Base-by-base conservation (phyloP, 495 filamentous ascomycete species). In the Neurospora africana region DNA sequence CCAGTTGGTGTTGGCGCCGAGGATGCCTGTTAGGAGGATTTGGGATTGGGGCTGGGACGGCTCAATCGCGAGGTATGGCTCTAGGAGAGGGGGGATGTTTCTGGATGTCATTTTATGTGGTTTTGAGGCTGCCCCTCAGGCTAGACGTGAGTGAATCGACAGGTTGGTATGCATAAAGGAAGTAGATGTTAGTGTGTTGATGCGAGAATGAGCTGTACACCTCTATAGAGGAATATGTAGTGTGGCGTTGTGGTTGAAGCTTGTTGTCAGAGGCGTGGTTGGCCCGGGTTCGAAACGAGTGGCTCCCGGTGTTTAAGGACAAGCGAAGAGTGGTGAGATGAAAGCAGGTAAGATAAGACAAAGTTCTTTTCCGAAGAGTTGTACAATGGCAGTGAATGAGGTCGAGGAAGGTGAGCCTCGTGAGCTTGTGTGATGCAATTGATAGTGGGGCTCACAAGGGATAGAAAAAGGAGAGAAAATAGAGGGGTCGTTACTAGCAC, bases 1-100 rank as follows among this genome's bases (percentile, higher is more conserved):
- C 92, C 92, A 95, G 79, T 92, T 93, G 7, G 90, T 86, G 41
- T 86, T 88, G 19, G 91, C 89, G 43, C 89, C 90, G 11, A 93
- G 84, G 13, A 92, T 87, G 30, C 89, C 89, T 3, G 92, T 94
- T 9, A 97, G 78, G 8, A 97, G 83, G 35, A 89, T 86, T 33
- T 96, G 86, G 11, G 72, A 23, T 17, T 61, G 47, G 30, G 74
- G 33, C 9, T 76, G 74, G 19, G 68, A 39, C 17, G 71, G 70
- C 41, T 91, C 90, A 4, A 76, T 78, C 75, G 81, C 79, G 44
- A 75, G 84, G 82, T 92, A 91, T 10, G 89, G 84, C 68, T 90
- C 81, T 53, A 95, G 86, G 72, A 92, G 87, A 70, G 87, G 88
- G 30, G 93, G 92, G 6, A 72, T 70, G 11, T 9, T 71, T 44